Evolutionary conservation across 352 stramenopile genomes (phyloP), one percentile per base, ranked within the genome.

Genomic region (Phytopythium kandeliae): DNA sequence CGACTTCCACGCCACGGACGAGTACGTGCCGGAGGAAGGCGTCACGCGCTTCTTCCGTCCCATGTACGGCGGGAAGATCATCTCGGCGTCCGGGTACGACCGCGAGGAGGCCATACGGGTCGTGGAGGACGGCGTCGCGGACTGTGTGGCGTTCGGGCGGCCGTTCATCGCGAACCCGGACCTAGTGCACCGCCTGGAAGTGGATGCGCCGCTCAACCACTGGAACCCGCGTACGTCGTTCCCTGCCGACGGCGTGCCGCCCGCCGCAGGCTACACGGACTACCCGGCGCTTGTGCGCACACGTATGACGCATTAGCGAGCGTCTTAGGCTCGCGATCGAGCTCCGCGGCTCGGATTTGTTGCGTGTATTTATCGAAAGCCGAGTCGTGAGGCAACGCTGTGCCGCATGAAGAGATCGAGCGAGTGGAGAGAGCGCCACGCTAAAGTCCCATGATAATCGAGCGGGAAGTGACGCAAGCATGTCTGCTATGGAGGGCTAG

Each of bases 161-260:
- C 46, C 54, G n/a, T 88, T 85, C 58, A 81, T 88, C 51, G 51
- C 72, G 12, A 88, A 85, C 52, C 75, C 77, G 36, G 75, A 87
- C 54, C 43, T 88, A n/a, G 67, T 81, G 26, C 54, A 67, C 36
- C 66, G 71, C 16, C 55, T 87, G n/a, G 40, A 67, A 45, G 30
- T 77, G 31, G 55, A 60, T 17, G 57, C 64, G 11, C 55, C 71
- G 25, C 61, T 75, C 19, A 80, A 77, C 49, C 48, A 40, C 0
- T 78, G 54, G 5, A 51, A 80, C 51, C 54, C 54, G 30, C 51
- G 48, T 22, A 70, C 58, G 30, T 74, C 64, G 45, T 75, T 62
- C 51, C 45, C 50, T 30, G 46, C 41, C 17, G 56, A 54, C 34
- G 30, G 58, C 30, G 51, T 47, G 28, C 52, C 51, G 8, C 48